Percentiles rank a stretch among this genome's conserved stretches.
These are phyloP conservation scores for Vaccinium myrtillus DNA, from an alignment of 148 eudicot genomes.

Conservation along the genomic window DNA sequence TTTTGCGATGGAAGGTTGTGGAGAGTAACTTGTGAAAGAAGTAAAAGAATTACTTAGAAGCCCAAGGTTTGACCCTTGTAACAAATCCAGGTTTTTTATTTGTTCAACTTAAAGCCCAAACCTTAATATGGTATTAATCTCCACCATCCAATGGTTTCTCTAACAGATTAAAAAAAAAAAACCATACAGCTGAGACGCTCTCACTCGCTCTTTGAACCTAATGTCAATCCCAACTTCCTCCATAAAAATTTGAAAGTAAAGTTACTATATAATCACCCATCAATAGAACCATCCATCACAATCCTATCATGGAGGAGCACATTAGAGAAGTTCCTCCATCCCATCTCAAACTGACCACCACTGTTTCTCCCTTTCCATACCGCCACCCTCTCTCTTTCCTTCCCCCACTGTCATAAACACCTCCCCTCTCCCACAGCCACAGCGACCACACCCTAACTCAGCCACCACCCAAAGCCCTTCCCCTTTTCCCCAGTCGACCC, in stretches of 20 bases:
- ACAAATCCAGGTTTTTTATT: background rate
- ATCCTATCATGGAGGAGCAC: background rate
- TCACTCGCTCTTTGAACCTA: background rate
- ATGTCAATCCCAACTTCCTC: background rate
- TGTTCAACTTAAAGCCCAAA: background rate
- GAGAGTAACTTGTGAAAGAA: background rate
- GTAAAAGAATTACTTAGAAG: background rate
- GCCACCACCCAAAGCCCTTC: background rate
- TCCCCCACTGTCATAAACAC: background rate
- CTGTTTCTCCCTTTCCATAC: background rate
- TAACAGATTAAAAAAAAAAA: background rate
- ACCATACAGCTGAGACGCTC: background rate
- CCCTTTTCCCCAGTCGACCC: background rate
- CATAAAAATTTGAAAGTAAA: background rate
- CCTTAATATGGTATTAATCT: background rate
- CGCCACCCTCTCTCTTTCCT: background rate
- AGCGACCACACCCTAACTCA: background rate
- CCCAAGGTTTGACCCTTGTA: background rate
- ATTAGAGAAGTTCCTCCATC: background rate
- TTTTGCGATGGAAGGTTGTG: background rate
- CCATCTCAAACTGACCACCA: background rate
- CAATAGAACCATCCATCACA: background rate
- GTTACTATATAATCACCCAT: background rate
- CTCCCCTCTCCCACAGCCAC: background rate
- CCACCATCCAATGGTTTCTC: background rate